These are phyloP conservation scores for Euphrasia confusa DNA, from an alignment of 257 asterid species.

Conservation along the genomic window DNA sequence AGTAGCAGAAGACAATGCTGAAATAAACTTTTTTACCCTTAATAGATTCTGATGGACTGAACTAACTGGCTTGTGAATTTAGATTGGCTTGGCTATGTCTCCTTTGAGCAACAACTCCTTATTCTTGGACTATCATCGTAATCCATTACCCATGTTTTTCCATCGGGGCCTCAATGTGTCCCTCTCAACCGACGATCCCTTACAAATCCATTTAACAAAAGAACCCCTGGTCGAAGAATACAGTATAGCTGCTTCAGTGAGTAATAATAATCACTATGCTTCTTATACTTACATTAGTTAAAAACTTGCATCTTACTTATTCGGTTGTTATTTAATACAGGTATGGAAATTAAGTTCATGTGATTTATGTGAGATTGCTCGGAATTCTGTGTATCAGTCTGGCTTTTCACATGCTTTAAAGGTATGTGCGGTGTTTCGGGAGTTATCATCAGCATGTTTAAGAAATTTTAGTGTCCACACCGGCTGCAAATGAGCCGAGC, in stretches of 20 bases:
- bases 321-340: slow-evolving; percentile 26
- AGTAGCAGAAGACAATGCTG: slow-evolving; percentile 12
- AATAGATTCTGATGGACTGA: slow-evolving; percentile 20
- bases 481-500: too few relatives aligned
- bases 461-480: too few relatives aligned
- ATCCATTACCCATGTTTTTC: slow-evolving; percentile 71
- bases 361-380: slow-evolving; percentile 75
- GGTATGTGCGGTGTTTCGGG: slow-evolving; percentile 30
- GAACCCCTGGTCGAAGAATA: slow-evolving; percentile 82
- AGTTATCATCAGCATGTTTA: neutral
- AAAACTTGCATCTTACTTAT: neutral
- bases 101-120: slow-evolving; percentile 80
- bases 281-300: neutral
- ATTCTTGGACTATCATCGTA: slow-evolving; percentile 74
- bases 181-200: slow-evolving; percentile 76
- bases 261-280: slow-evolving; percentile 18
- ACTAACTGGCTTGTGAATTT: slow-evolving; percentile 20
- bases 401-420: slow-evolving; percentile 69
- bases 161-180: slow-evolving; percentile 74
- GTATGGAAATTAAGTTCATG: slow-evolving; percentile 75
- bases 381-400: slow-evolving; percentile 69
- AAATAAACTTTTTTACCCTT: slow-evolving; percentile 14
- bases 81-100: slow-evolving; percentile 86
- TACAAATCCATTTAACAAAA: slow-evolving; percentile 73
- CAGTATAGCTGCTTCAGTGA: slow-evolving; percentile 79